phyloP scores from a whole-genome alignment of 805 yeast species.

The Metschnikowia amazonensis region DNA sequence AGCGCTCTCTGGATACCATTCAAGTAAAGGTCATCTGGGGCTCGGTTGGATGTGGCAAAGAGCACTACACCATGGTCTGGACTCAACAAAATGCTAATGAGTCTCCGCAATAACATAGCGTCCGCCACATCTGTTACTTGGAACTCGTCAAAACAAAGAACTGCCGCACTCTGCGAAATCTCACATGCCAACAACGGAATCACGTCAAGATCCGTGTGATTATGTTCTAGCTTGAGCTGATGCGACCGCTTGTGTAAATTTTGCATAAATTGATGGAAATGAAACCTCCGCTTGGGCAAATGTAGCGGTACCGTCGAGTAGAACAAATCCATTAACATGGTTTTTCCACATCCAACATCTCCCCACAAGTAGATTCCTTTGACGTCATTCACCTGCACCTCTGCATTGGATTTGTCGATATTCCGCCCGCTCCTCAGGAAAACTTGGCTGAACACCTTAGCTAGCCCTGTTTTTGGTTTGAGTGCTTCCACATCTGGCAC shows the following conservation, averaged over 20 bases:
- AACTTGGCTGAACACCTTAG: slow-evolving; percentile 28
- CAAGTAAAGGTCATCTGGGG: slow-evolving; percentile 88
- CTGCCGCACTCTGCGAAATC: slow-evolving; percentile 68
- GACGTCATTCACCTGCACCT: slow-evolving; percentile 31
- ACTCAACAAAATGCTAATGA: slow-evolving; percentile 62
- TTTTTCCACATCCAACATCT: slow-evolving; percentile 97
- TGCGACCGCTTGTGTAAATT: slow-evolving; percentile 83
- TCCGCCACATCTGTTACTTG: slow-evolving; percentile 99
- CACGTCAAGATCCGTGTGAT: slow-evolving; percentile 62
- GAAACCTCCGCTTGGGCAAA: slow-evolving; percentile 75
- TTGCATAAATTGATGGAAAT: slow-evolving; percentile 98
- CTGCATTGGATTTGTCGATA: slow-evolving; percentile 7
- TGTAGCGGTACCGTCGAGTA: slow-evolving; percentile 78
- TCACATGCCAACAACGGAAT: slow-evolving; percentile 82
- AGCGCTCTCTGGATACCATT: slow-evolving; percentile 92
- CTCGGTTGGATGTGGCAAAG: slow-evolving; percentile 92
- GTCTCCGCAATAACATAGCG: slow-evolving; percentile 88
- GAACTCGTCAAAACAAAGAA: slow-evolving; percentile 93
- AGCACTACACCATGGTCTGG: slow-evolving; percentile 78
- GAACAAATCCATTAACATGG: slow-evolving; percentile 96
- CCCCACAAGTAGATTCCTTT: slow-evolving; percentile 94
- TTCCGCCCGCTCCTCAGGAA: slow-evolving; percentile 1
- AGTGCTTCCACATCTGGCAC: slow-evolving; percentile 51
- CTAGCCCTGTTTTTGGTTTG: slow-evolving; percentile 46
- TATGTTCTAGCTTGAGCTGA: slow-evolving; percentile 58